A percentile compares a stretch with the other conserved stretches of the same genome.
Conservation (phyloP, 2,329 filamentous ascomycete species). For the Aspergillus viridinutans region DNA sequence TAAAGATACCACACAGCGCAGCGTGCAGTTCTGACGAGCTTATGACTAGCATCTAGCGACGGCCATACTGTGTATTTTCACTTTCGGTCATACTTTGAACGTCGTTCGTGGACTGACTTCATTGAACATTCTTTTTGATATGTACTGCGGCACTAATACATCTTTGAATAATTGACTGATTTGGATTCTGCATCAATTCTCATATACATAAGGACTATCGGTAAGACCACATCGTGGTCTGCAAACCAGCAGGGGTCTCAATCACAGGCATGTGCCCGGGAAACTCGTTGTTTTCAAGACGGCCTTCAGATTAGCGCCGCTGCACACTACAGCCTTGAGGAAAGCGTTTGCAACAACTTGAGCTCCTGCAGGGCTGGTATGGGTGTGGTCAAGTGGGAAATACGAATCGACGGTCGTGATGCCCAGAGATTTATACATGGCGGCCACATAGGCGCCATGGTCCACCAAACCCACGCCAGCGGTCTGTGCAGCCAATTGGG, state of each 20-base stretch:
- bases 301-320: constrained; percentile 40
- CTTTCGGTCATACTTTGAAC: not conserved
- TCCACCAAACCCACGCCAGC: constrained; percentile 54
- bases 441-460: constrained; percentile 56
- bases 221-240: not conserved
- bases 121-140: not conserved
- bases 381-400: constrained; percentile 60
- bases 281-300: constrained; percentile 30
- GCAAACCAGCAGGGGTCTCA: not conserved
- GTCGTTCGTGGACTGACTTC: not conserved
- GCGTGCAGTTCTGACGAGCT: not conserved
- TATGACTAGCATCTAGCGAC: not conserved
- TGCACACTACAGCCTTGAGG: constrained; percentile 54
- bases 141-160: not conserved
- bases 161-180: not conserved
- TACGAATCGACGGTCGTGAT: constrained; percentile 47
- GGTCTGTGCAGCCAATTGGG: constrained; percentile 43
- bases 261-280: constrained; percentile 24
- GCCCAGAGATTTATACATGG: constrained; percentile 51
- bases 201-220: not conserved
- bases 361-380: constrained; percentile 56
- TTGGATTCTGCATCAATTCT: not conserved
- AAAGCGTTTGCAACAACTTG: constrained; percentile 55
- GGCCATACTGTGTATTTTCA: not conserved
- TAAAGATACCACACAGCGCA: not conserved